Conservation (phyloP, 2,329 filamentous ascomycete species). For the Paramyrothecium sp. region DNA sequence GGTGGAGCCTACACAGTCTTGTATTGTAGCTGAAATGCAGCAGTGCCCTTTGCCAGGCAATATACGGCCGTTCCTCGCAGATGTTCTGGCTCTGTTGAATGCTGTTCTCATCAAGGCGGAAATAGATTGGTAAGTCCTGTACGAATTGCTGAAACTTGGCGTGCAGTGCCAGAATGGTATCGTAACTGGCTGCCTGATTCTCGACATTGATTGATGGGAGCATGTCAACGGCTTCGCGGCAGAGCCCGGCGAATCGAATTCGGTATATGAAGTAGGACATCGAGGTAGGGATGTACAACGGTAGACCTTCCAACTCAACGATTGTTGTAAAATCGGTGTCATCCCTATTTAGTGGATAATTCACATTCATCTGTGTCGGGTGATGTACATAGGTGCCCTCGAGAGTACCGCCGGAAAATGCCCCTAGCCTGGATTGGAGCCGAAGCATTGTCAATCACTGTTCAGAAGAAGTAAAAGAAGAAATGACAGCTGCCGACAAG, state of each 20-base stretch:
- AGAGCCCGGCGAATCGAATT: slow-evolving; percentile 6
- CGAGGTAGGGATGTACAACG: slow-evolving; percentile 1
- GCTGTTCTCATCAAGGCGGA: slow-evolving; percentile 6
- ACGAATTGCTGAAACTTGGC: slow-evolving; percentile 7
- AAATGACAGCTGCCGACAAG: too few species aligned
- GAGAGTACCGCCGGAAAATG: slow-evolving; percentile 6
- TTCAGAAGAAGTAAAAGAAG: background rate
- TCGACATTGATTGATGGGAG: slow-evolving; percentile 5
- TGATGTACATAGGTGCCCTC: slow-evolving; percentile 8
- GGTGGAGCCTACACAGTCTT: slow-evolving; percentile 12
- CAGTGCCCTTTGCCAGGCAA: slow-evolving; percentile 7
- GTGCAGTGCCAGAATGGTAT: slow-evolving; percentile 6
- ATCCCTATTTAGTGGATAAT: slow-evolving; percentile 5
- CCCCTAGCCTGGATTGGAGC: background rate
- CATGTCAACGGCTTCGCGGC: slow-evolving; percentile 10
- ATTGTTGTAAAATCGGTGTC: slow-evolving; percentile 3
- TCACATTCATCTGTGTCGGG: slow-evolving; percentile 9
- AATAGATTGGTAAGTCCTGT: slow-evolving; percentile 2
- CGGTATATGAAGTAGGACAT: slow-evolving; percentile 7
- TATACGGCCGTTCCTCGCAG: slow-evolving; percentile 3
- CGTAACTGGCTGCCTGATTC: slow-evolving; percentile 4
- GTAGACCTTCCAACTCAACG: background rate
- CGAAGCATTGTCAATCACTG: background rate
- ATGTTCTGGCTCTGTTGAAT: slow-evolving; percentile 1
- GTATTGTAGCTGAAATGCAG: slow-evolving; percentile 9